Conservation (phyloP, 176 grass and related monocot genomes). For the Carex littledalei region DNA sequence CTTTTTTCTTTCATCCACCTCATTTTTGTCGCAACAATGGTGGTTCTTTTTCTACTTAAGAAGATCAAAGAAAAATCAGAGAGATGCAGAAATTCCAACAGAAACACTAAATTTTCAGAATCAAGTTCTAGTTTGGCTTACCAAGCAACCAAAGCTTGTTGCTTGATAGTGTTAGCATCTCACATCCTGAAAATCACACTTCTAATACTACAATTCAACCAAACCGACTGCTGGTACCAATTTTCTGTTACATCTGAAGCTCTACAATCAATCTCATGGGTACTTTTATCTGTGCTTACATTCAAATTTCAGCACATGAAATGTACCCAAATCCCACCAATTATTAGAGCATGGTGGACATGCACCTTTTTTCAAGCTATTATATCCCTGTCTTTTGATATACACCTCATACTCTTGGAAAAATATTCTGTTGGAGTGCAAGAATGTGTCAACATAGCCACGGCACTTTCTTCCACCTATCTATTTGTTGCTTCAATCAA, state of each 20-base stretch:
- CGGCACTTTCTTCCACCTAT: conserved; percentile 37
- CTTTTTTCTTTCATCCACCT: conserved; percentile 47
- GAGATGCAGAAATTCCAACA: conserved; percentile 24
- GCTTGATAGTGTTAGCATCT: conserved; percentile 51
- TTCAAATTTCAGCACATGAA: conserved; percentile 54
- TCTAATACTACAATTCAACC: conserved; percentile 30
- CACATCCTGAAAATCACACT: conserved; percentile 41
- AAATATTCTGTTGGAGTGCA: conserved; percentile 33
- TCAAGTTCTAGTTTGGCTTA: conserved; percentile 42
- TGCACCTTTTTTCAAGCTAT: conserved; percentile 66
- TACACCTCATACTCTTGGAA: conserved; percentile 38
- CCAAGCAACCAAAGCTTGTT: conserved; percentile 64
- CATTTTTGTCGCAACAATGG: conserved; percentile 44
- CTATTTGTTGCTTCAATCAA: conserved; percentile 56
- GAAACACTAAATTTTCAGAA: conserved; percentile 24
- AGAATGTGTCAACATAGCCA: conserved; percentile 43
- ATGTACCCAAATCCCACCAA: conserved; percentile 45
- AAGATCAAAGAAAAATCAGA: conserved; percentile 38
- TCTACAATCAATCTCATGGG: conserved; percentile 66
- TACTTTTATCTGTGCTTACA: conserved; percentile 47
- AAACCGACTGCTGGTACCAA: conserved; percentile 39
- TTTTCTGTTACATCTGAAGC: conserved; percentile 45
- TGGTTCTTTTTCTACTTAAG: conserved; percentile 43
- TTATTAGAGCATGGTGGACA: conserved; percentile 72
- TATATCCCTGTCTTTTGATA: conserved; percentile 45